Conservation (phyloP, 2,329 filamentous ascomycete species). For the Zasmidium cellare region DNA sequence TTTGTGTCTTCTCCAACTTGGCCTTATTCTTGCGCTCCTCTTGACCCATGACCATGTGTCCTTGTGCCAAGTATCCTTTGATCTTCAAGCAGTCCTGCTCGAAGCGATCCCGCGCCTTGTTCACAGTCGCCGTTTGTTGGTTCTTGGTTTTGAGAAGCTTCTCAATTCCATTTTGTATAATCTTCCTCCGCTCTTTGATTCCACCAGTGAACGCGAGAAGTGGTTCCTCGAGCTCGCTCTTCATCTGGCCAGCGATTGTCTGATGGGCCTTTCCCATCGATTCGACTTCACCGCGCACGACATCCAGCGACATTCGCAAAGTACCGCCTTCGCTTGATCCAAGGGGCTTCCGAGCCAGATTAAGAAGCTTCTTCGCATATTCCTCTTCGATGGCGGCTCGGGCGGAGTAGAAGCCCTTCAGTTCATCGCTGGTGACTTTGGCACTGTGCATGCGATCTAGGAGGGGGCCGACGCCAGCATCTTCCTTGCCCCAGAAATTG, state of each 20-base stretch:
- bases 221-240: conserved; percentile 90
- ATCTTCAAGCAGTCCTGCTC: conserved; percentile 98
- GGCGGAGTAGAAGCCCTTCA: conserved; percentile 87
- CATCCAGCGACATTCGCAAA: conserved; percentile 80
- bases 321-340: conserved; percentile 86
- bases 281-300: conserved; percentile 84
- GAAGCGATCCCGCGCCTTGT: conserved; percentile 93
- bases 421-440: conserved; percentile 91
- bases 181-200: conserved; percentile 96
- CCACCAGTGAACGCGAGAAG: conserved; percentile 86
- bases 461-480: conserved; percentile 88
- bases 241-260: conserved; percentile 90
- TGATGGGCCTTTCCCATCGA: conserved; percentile 92
- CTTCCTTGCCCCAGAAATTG: conserved; percentile 99
- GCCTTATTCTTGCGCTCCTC: conserved; percentile 99
- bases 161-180: conserved; percentile 90
- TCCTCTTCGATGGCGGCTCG: conserved; percentile 95
- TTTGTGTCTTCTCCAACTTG: conserved; percentile 97
- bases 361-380: conserved; percentile 85
- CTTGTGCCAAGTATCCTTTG: conserved; percentile 96
- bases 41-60: conserved; percentile 99
- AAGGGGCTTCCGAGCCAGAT: conserved; percentile 81
- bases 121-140: conserved; percentile 85
- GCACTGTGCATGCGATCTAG: conserved; percentile 92
- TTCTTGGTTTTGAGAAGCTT: conserved; percentile 91